Evolutionary conservation across 768 basidiomycete species (phyloP).

Genomic region (Fomitopsis pulvina): DNA sequence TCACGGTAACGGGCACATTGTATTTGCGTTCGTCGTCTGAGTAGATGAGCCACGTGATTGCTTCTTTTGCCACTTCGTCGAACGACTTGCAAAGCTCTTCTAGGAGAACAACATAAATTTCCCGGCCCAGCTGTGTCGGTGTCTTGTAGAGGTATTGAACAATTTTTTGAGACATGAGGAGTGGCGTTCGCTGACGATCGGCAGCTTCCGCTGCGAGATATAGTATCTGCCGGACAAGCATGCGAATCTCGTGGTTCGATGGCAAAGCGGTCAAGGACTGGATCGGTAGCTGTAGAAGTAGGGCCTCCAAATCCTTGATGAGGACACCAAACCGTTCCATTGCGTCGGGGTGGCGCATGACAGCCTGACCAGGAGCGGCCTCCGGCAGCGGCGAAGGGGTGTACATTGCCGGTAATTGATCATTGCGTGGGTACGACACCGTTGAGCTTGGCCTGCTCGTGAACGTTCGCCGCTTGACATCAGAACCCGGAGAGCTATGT

Average conservation of each 20-base stretch:
- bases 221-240: slow-evolving; percentile 78
- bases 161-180: slow-evolving; percentile 93
- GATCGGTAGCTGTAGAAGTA: slow-evolving; percentile 68
- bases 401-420: slow-evolving; percentile 41
- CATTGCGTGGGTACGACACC: slow-evolving; percentile 52
- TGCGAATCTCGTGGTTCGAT: slow-evolving; percentile 80
- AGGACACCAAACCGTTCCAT: slow-evolving; percentile 83
- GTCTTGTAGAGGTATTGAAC: slow-evolving; percentile 95
- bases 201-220: slow-evolving; percentile 72
- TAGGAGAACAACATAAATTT: slow-evolving; percentile 87
- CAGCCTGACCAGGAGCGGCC: slow-evolving; percentile 29
- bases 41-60: slow-evolving; percentile 92
- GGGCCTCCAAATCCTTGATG: slow-evolving; percentile 69
- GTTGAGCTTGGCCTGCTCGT: slow-evolving; percentile 69
- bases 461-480: slow-evolving; percentile 45
- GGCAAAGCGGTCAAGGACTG: slow-evolving; percentile 67
- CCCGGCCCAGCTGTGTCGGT: slow-evolving; percentile 75
- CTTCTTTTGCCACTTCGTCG: slow-evolving; percentile 93
- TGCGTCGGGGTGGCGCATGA: slow-evolving; percentile 68
- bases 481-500: slow-evolving; percentile 34
- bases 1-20: slow-evolving; percentile 90
- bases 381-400: slow-evolving; percentile 62
- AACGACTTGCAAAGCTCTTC: slow-evolving; percentile 86
- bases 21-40: slow-evolving; percentile 99
- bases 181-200: slow-evolving; percentile 79